Percentiles rank a stretch among this genome's conserved stretches.
Conservation (phyloP, 2,329 filamentous ascomycete species). For the Cladobotryum protrusum region DNA sequence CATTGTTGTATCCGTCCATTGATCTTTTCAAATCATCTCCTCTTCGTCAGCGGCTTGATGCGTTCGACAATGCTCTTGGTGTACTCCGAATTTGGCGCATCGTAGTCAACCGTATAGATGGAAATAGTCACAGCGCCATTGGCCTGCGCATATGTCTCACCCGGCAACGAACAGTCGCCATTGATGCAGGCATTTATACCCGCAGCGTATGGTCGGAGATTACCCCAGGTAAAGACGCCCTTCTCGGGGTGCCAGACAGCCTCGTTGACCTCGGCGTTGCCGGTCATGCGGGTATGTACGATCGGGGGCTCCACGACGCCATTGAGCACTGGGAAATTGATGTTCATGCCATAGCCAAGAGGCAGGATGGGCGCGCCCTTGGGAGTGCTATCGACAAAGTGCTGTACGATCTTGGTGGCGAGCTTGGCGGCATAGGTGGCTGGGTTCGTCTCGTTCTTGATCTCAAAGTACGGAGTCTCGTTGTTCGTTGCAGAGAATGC, state of each 20-base stretch:
- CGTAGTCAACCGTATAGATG: constrained; percentile 46
- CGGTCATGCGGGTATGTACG: constrained; percentile 42
- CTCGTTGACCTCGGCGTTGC: constrained; percentile 40
- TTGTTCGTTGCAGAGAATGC: constrained; percentile 40
- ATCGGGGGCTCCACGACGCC: constrained; percentile 35
- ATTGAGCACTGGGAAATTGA: constrained; percentile 43
- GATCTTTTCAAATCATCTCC: too few species aligned
- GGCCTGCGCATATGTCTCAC: constrained; percentile 39
- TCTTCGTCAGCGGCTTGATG: constrained; percentile 14
- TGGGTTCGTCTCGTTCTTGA: constrained; percentile 36
- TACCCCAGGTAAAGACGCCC: constrained; percentile 37
- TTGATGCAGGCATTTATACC: constrained; percentile 46
- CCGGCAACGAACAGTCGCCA: constrained; percentile 43
- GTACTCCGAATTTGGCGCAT: constrained; percentile 32
- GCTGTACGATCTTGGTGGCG: constrained; percentile 36
- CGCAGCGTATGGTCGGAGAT: constrained; percentile 29
- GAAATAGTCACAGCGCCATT: constrained; percentile 36
- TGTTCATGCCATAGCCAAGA: constrained; percentile 44
- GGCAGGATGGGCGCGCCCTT: constrained; percentile 33
- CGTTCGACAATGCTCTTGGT: constrained; percentile 20
- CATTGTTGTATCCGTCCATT: too few species aligned
- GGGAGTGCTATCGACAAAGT: constrained; percentile 34
- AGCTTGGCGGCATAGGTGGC: constrained; percentile 38
- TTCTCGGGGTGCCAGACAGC: constrained; percentile 38
- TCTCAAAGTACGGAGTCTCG: constrained; percentile 34